Evolutionary conservation across 2,329 filamentous ascomycete genomes (phyloP), one percentile per base, ranked within the genome.

Genomic region (Juglanconis juglandina): DNA sequence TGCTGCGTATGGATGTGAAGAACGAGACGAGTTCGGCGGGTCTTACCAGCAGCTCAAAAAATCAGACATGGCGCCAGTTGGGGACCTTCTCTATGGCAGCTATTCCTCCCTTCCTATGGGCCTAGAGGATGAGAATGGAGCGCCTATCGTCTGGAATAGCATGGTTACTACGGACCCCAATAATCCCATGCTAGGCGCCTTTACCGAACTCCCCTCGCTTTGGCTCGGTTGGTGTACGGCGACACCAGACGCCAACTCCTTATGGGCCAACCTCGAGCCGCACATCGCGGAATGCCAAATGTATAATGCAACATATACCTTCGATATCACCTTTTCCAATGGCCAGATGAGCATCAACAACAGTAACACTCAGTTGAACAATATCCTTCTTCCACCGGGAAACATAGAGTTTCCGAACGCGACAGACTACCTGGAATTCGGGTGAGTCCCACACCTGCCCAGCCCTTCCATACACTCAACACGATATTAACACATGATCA

Each of bases 71-170:
- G 60, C 60, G 5, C 63, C 63, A 2, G 11, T 5, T 7, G 63
- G 63, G 11, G 42, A 30, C 14, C 44, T 64, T 8, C 51, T 62
- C 5, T 64, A 64, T 17, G 58, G 51, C 34, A 64, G 60, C 30
- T 64, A 64, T 44, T 64, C 63, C 1, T 64, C 63, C 3, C 53
- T 64, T 5, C 53, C 53, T n/a, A 56, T 56, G 53, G 53, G 53
- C 7, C 35, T 51, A 5, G 63, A 64, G 33, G 60, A 55, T 7
- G 48, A 58, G 5, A 56, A 59, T 13, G 63, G 63, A 14, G 53
- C 54, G 9, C 58, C 63, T 9, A 24, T 64, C 32, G 48, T 41
- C 13, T 64, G 63, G 63, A 50, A 62, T 34, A 62, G 55, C 39
- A 62, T 56, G 53, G 49, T n/a, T 35, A 33, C 48, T 4, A 24